Evolutionary conservation across 768 basidiomycete genomes (phyloP).

Genomic region (Russula ochroleuca): DNA sequence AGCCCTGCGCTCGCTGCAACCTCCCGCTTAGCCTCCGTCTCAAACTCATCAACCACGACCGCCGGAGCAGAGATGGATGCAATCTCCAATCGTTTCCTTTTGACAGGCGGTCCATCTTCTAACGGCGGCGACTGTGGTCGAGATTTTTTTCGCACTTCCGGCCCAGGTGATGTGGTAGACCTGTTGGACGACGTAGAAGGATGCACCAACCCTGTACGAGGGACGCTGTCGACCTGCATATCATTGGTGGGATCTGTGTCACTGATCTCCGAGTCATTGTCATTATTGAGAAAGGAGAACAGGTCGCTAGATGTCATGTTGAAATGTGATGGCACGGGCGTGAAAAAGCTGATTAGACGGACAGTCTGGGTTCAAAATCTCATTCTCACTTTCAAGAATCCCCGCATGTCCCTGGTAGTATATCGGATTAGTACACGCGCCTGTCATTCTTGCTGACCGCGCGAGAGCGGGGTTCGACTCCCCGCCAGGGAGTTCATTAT

Average conservation of each 20-base stretch:
- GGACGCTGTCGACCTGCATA: slow-evolving; percentile 17
- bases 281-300: slow-evolving; percentile 60
- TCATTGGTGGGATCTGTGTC: slow-evolving; percentile 34
- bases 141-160: slow-evolving; percentile 3
- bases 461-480: slow-evolving; percentile 38
- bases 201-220: slow-evolving; percentile 27
- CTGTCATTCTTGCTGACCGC: slow-evolving; percentile 25
- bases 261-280: slow-evolving; percentile 34
- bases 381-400: background rate
- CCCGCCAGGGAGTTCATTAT: slow-evolving; percentile 31
- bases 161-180: slow-evolving; percentile 38
- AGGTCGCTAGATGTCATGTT: slow-evolving; percentile 44
- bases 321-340: background rate
- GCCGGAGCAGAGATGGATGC: slow-evolving; percentile 57
- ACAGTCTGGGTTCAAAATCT: background rate
- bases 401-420: slow-evolving; percentile 25
- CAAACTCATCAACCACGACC: slow-evolving; percentile 82
- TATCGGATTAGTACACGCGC: slow-evolving; percentile 30
- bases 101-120: slow-evolving; percentile 43
- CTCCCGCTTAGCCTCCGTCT: slow-evolving; percentile 89
- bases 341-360: background rate
- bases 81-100: slow-evolving; percentile 52
- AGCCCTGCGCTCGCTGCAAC: slow-evolving; percentile 86
- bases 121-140: slow-evolving; percentile 28
- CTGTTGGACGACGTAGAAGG: slow-evolving; percentile 36